Evolutionary conservation across 441 rosid species (phyloP), one percentile per base, ranked within the genome.

Genomic region (Codiaeum variegatum): DNA sequence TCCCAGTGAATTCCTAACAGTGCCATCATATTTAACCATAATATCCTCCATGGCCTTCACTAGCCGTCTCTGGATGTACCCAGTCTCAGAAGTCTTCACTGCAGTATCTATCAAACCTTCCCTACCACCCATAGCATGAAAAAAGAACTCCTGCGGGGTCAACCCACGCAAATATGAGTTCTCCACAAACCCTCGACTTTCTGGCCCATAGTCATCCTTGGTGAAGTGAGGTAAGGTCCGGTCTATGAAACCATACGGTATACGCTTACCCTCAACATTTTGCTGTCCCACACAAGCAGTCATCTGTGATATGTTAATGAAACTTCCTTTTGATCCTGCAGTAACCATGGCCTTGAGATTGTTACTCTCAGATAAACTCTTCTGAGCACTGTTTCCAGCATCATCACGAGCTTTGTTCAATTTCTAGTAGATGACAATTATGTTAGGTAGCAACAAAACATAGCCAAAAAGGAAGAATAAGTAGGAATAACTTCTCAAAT

Each of bases 1-100:
- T 54, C 99, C 99, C 80, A 93, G 76, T 12, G 98, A 95, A 74
- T 95, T 95, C 85, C 99, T 85, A 46, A 95, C 99, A 66, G 99
- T 95, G 46, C 98, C 99, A 82, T 93, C 99, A 80, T 95, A 95
- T 77, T 95, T 95, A 46, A 93, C 99, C 99, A 95, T 95, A 75
- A 95, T 95, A 82, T 95, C 99, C 82, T 95, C 99, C 99, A 95
- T 95, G 55, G 99, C 99, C 87, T 95, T 95, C 69, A 95, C 99
- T 70, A 95, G 80, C 24, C 99, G 88, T 88, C 99, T 90, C 87
- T 95, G 99, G 75, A 95, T 95, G 82, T 95, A 93, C 60, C 99
- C 99, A 79, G 99, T 93, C 79, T 95, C 98, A 79, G 98, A 95
- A 74, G 98, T 95, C 84, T 95, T 95, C 70, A 95, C 99, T 24